phyloP scores from a whole-genome alignment of 257 asterid genomes.

The Plantago ovata region DNA sequence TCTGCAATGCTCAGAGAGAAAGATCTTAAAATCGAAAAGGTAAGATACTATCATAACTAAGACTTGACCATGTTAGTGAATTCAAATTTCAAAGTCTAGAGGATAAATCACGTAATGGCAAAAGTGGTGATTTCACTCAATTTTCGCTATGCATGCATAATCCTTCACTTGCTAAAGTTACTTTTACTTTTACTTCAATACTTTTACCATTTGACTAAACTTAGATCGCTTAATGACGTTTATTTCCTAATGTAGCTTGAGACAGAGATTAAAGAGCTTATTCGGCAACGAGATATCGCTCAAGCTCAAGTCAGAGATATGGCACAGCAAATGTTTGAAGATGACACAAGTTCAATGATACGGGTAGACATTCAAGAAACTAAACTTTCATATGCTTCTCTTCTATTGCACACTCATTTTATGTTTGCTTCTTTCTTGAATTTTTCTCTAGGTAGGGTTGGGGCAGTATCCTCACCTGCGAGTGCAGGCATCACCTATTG shows the following conservation, averaged over 20 bases:
- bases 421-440: constrained; percentile 12
- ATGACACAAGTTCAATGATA: constrained; percentile 34
- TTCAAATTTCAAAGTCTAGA: not conserved
- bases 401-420: not conserved
- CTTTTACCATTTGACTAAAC: constrained; percentile 15
- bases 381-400: not conserved
- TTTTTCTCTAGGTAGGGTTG: constrained; percentile 48
- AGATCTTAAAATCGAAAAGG: constrained; percentile 80
- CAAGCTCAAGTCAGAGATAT: constrained; percentile 75
- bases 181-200: too few relatives aligned
- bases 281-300: constrained; percentile 76
- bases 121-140: too few relatives aligned
- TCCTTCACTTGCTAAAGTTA: too few relatives aligned
- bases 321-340: constrained; percentile 53
- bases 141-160: too few relatives aligned
- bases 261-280: constrained; percentile 66
- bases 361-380: constrained; percentile 36
- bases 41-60: constrained; percentile 17
- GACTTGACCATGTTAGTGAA: not conserved
- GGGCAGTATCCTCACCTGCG: constrained; percentile 66
- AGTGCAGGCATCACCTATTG: constrained; percentile 49
- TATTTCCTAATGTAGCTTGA: constrained; percentile 51
- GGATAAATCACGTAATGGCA: too few relatives aligned
- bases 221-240: constrained; percentile 15
- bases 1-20: constrained; percentile 54